Conservation (phyloP, 1,139 yeast genomes). For the Blastobotrys elegans region DNA sequence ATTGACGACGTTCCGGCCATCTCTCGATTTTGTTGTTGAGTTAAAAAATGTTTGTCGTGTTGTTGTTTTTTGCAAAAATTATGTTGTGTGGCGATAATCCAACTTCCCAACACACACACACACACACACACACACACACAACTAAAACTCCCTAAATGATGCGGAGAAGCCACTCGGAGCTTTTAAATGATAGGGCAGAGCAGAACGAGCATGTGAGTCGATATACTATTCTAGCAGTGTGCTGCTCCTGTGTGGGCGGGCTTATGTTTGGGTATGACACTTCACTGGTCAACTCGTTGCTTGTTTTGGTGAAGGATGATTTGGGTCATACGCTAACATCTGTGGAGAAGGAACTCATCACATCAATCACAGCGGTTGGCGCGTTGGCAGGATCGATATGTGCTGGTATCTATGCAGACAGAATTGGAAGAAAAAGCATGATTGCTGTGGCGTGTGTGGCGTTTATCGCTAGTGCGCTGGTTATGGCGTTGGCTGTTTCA, state of each 20-base stretch:
- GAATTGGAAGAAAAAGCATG: constrained; percentile 37
- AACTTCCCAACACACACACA: background rate
- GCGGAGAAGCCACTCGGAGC: background rate
- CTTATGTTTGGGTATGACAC: constrained; percentile 24
- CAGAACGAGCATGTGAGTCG: background rate
- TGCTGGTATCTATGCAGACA: constrained; percentile 36
- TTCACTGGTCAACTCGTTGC: constrained; percentile 20
- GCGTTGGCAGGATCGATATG: constrained; percentile 41
- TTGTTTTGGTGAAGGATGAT: constrained; percentile 35
- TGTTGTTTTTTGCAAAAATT: background rate
- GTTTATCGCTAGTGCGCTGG: constrained; percentile 37
- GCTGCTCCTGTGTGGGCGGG: constrained; percentile 24
- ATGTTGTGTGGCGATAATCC: background rate
- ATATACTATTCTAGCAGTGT: constrained; percentile 17
- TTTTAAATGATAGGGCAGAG: background rate
- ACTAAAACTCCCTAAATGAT: background rate
- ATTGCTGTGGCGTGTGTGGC: constrained; percentile 36
- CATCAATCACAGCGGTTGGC: constrained; percentile 42
- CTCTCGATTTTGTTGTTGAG: background rate
- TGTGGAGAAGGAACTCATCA: constrained; percentile 38
- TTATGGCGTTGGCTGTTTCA: constrained; percentile 36
- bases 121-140: no score
- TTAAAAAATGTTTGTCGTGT: background rate
- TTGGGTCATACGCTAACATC: constrained; percentile 28
- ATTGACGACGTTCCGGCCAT: constrained; percentile 11